Evolutionary conservation across 805 yeast species (phyloP).

Genomic region (Nakazawaea wyomingensis): DNA sequence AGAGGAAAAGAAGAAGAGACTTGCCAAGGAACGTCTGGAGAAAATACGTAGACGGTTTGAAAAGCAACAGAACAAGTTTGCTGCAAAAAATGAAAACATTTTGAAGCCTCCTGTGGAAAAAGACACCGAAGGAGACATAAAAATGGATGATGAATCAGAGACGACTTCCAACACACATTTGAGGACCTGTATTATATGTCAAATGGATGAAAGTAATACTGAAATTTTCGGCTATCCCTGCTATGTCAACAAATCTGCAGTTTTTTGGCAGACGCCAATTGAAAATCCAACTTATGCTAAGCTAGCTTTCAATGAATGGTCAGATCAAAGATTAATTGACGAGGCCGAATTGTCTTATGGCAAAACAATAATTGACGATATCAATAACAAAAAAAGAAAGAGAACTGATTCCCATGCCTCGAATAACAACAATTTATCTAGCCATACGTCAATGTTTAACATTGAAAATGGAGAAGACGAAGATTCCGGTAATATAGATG

Average conservation of each 20-base stretch:
- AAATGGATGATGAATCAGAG: constrained; percentile 16
- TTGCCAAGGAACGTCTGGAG: constrained; percentile 59
- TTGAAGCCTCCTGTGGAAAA: constrained; percentile 14
- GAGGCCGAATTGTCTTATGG: constrained; percentile 4
- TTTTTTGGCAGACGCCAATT: constrained; percentile 43
- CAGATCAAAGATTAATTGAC: constrained; percentile 10
- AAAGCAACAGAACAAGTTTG: constrained; percentile 42
- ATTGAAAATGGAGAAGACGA: constrained; percentile 12
- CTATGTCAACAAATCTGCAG: constrained; percentile 38
- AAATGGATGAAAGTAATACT: constrained; percentile 39
- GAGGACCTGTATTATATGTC: constrained; percentile 55
- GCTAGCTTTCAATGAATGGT: constrained; percentile 25
- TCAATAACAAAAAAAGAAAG: constrained; percentile 7
- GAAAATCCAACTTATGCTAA: constrained; percentile 16
- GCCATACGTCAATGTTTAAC: no score
- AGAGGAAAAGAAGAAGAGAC: constrained; percentile 45
- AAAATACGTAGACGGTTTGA: constrained; percentile 59
- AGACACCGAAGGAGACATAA: constrained; percentile 19
- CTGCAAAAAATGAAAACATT: constrained; percentile 31
- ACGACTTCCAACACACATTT: constrained; percentile 21
- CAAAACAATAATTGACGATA: constrained; percentile 4
- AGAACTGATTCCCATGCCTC: constrained; percentile 7
- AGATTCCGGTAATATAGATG: constrained; percentile 23
- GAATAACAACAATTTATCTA: neutral
- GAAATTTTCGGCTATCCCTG: constrained; percentile 58